Conservation (phyloP, 108 stramenopile genomes). For the Nannochloropsis gaditana region DNA sequence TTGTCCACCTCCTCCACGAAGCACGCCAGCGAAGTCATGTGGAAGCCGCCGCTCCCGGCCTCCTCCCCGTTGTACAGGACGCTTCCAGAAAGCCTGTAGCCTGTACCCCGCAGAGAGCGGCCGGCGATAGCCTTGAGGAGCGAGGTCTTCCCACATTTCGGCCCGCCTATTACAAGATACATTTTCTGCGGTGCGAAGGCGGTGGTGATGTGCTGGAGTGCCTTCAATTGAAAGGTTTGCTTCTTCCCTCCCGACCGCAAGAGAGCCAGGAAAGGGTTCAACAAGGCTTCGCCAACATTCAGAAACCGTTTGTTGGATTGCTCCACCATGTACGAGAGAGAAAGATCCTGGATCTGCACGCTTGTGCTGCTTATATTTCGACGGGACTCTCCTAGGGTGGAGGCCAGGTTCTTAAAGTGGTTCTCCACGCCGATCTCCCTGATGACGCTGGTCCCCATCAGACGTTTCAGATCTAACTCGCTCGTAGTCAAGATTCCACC, state of each 20-base stretch:
- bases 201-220: conserved; percentile 3
- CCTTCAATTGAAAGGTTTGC: neutral
- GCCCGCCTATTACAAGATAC: conserved; percentile 14
- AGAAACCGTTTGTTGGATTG: neutral
- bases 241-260: neutral
- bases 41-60: neutral
- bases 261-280: neutral
- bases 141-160: conserved; percentile 24
- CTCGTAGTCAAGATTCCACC: too few relatives aligned
- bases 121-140: conserved; percentile 48
- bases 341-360: conserved; percentile 10
- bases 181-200: neutral
- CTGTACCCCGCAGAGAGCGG: conserved; percentile 32
- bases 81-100: conserved; percentile 32
- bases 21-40: conserved; percentile 43
- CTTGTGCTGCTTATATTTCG: conserved; percentile 4
- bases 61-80: conserved; percentile 49
- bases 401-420: neutral
- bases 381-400: neutral
- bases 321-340: neutral
- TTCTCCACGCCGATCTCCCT: neutral
- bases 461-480: neutral
- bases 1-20: conserved; percentile 45
- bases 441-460: conserved; percentile 12
- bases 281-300: neutral